These are phyloP conservation scores for Aaosphaeria pasadenensis DNA, from an alignment of 2,329 filamentous ascomycete genomes.

Conservation along the genomic window DNA sequence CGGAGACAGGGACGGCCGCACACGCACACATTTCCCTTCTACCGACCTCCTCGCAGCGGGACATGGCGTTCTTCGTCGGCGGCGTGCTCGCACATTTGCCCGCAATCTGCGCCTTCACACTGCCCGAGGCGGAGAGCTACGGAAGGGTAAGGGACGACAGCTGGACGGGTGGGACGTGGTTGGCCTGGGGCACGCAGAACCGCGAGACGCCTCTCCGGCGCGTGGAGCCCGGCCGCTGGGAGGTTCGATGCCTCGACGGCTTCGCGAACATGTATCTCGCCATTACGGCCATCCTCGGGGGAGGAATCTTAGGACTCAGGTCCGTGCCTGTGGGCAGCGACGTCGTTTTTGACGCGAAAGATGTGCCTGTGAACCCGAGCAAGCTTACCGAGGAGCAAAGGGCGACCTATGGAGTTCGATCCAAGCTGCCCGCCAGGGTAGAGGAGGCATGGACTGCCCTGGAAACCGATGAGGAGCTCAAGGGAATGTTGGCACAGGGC, in stretches of 20 bases:
- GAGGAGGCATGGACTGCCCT: slow-evolving; percentile 55
- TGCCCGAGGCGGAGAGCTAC: slow-evolving; percentile 66
- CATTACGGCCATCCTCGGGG: slow-evolving; percentile 58
- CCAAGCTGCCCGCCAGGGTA: slow-evolving; percentile 55
- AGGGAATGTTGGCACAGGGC: slow-evolving; percentile 45
- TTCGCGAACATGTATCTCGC: slow-evolving; percentile 76
- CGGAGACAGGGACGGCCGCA: not conserved
- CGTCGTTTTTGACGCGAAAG: slow-evolving; percentile 47
- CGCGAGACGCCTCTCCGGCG: slow-evolving; percentile 71
- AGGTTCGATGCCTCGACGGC: slow-evolving; percentile 75
- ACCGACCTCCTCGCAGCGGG: slow-evolving; percentile 42
- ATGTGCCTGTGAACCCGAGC: slow-evolving; percentile 44
- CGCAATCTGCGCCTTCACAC: slow-evolving; percentile 66
- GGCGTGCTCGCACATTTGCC: slow-evolving; percentile 66
- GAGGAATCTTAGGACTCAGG: slow-evolving; percentile 57
- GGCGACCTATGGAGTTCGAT: slow-evolving; percentile 50
- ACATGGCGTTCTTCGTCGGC: slow-evolving; percentile 65
- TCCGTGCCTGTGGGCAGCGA: not conserved
- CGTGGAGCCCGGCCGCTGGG: slow-evolving; percentile 67
- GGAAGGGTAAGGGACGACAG: slow-evolving; percentile 63
- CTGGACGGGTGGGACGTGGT: slow-evolving; percentile 77
- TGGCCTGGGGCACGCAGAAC: slow-evolving; percentile 80
- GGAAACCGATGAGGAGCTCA: slow-evolving; percentile 47
- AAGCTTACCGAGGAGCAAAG: slow-evolving; percentile 40
- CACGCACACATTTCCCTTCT: slow-evolving; percentile 64